These are phyloP conservation scores for Gentiana dahurica DNA, from an alignment of 257 asterid species.

Conservation along the genomic window DNA sequence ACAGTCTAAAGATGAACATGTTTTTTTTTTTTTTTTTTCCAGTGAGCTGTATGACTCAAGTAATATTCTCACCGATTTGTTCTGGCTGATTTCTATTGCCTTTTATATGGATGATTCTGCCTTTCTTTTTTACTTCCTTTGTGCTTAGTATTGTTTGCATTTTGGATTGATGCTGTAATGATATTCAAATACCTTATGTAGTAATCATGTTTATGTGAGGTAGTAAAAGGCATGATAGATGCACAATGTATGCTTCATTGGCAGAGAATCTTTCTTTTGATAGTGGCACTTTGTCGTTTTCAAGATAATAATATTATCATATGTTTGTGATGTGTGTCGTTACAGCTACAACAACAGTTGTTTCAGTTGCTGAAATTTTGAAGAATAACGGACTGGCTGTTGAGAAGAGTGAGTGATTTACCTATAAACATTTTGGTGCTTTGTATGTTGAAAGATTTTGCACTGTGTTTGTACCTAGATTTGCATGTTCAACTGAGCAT, in stretches of 20 bases:
- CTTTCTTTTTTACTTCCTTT: too few species aligned
- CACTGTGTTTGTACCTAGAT: neutral
- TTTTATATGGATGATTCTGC: too few species aligned
- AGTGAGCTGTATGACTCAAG: too few species aligned
- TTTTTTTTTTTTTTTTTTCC: too few species aligned
- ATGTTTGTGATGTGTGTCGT: constrained; percentile 7
- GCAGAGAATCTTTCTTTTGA: neutral
- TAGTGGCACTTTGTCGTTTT: neutral
- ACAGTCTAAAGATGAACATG: too few species aligned
- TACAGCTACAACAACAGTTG: constrained; percentile 83
- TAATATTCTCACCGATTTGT: too few species aligned
- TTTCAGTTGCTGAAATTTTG: constrained; percentile 73
- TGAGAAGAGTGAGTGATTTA: constrained; percentile 72
- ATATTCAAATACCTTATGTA: too few species aligned
- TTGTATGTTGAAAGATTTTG: neutral
- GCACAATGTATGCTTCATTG: neutral
- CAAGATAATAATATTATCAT: neutral
- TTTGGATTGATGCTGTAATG: too few species aligned
- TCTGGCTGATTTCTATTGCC: too few species aligned
- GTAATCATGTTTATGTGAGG: too few species aligned
- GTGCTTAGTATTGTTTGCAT: too few species aligned
- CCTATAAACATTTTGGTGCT: neutral
- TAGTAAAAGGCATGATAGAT: neutral
- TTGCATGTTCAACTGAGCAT: neutral
- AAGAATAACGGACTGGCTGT: constrained; percentile 83